Conservation (phyloP, 306 rosid species). For the Hippophae tibetana region DNA sequence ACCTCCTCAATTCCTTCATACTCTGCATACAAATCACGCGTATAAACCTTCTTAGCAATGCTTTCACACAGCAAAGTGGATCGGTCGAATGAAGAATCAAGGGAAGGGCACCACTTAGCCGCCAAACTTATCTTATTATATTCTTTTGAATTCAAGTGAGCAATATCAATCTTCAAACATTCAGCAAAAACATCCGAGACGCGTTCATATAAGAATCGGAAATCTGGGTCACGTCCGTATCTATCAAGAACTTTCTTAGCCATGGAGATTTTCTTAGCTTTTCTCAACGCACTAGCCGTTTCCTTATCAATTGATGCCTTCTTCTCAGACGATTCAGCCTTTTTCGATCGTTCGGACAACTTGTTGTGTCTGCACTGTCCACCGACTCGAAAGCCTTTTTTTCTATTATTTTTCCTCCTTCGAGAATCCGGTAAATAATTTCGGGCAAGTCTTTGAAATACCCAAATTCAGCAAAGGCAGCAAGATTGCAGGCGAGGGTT, state of each 20-base stretch:
- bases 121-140: constrained; percentile 39
- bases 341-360: not conserved
- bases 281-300: constrained; percentile 29
- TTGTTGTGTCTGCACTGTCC: not conserved
- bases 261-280: constrained; percentile 32
- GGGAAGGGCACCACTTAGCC: constrained; percentile 75
- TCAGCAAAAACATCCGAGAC: constrained; percentile 46
- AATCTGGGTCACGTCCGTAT: constrained; percentile 29
- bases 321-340: not conserved
- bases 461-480: constrained; percentile 49
- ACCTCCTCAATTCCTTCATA: constrained; percentile 55
- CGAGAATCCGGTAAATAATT: constrained; percentile 47
- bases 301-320: constrained; percentile 21
- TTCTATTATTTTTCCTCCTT: constrained; percentile 33
- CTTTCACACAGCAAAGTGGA: constrained; percentile 54
- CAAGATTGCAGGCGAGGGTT: constrained; percentile 45
- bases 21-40: constrained; percentile 31
- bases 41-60: constrained; percentile 50
- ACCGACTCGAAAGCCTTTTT: not conserved
- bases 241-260: constrained; percentile 46
- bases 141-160: constrained; percentile 24
- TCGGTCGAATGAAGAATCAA: constrained; percentile 55
- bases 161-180: constrained; percentile 40
- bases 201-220: constrained; percentile 30
- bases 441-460: constrained; percentile 70